These are phyloP conservation scores for Coemansia sp. DNA, from an alignment of 192 early-diverging fungal species.

Conservation along the genomic window DNA sequence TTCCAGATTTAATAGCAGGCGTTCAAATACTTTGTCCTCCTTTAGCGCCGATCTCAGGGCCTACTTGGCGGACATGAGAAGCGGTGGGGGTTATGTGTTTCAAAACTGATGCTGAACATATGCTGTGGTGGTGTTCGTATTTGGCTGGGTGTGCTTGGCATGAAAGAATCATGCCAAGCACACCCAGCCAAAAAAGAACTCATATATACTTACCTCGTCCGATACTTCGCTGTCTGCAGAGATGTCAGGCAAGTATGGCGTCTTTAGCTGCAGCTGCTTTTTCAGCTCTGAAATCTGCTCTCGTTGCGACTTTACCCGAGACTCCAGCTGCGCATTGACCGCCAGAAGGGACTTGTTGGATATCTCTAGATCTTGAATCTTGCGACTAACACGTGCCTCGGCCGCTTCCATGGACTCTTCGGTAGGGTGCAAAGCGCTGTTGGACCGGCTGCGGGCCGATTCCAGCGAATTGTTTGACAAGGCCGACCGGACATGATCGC, in stretches of 20 bases:
- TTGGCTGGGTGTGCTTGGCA: not conserved
- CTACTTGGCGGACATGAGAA: constrained; percentile 53
- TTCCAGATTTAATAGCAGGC: constrained; percentile 56
- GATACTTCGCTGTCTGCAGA: constrained; percentile 29
- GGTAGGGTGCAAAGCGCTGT: constrained; percentile 34
- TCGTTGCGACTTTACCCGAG: constrained; percentile 45
- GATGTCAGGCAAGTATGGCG: constrained; percentile 20
- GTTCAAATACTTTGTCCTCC: constrained; percentile 56
- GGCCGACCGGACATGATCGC: constrained; percentile 34
- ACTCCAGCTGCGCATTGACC: constrained; percentile 50
- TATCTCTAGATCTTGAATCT: constrained; percentile 54
- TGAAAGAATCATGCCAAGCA: too few relatives aligned
- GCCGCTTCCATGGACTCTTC: constrained; percentile 50
- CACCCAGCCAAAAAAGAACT: not conserved
- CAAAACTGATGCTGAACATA: constrained; percentile 8
- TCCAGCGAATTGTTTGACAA: constrained; percentile 40
- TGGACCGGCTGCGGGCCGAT: constrained; percentile 41
- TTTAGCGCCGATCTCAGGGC: constrained; percentile 54
- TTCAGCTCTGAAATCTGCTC: constrained; percentile 48
- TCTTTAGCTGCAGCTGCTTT: constrained; percentile 40
- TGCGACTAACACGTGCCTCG: constrained; percentile 53
- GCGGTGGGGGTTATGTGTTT: constrained; percentile 23
- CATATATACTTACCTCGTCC: constrained; percentile 44
- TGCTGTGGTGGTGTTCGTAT: not conserved
- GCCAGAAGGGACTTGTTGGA: constrained; percentile 52